A percentile compares a stretch with the other conserved stretches of the same genome.
These are phyloP conservation scores for Malassezia pachydermatis DNA, from an alignment of 1,284 basidiomycete species.

Conservation along the genomic window DNA sequence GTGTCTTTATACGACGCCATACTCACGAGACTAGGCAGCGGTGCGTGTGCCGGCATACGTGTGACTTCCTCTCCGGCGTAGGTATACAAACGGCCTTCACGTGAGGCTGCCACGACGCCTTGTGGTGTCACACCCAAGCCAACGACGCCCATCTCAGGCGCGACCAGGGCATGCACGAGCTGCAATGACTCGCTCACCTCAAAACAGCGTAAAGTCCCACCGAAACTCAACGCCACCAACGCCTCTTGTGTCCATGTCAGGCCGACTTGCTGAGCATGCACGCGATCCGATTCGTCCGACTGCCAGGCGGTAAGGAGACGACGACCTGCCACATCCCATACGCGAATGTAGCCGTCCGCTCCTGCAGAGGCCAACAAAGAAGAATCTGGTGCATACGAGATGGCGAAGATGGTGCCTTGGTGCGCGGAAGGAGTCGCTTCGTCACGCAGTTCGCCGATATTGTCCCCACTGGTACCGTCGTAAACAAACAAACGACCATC, in stretches of 20 bases:
- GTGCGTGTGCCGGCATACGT: background rate
- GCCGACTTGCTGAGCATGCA: conserved; percentile 66
- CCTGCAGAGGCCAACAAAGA: conserved; percentile 68
- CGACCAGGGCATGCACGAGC: conserved; percentile 38
- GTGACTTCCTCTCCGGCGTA: background rate
- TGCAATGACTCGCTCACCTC: conserved; percentile 30
- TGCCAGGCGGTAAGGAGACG: conserved; percentile 28
- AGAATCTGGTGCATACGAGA: conserved; percentile 55
- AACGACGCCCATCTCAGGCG: background rate
- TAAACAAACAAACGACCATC: conserved; percentile 82
- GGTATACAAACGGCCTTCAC: conserved; percentile 16
- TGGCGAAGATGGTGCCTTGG: conserved; percentile 49
- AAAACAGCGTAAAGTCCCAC: conserved; percentile 65
- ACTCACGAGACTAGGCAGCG: conserved; percentile 3
- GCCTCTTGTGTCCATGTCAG: conserved; percentile 62
- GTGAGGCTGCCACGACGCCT: background rate
- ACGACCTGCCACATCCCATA: conserved; percentile 29
- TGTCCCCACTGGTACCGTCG: conserved; percentile 80
- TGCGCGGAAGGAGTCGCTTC: conserved; percentile 31
- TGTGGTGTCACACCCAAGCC: background rate
- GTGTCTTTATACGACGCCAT: background rate
- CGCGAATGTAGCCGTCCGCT: conserved; percentile 64
- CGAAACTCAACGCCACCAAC: conserved; percentile 74
- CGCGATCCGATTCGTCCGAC: conserved; percentile 21
- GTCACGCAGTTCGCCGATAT: conserved; percentile 24